Evolutionary conservation across 2,329 filamentous ascomycete species (phyloP).

Genomic region (Tolypocladium ovalisporum): DNA sequence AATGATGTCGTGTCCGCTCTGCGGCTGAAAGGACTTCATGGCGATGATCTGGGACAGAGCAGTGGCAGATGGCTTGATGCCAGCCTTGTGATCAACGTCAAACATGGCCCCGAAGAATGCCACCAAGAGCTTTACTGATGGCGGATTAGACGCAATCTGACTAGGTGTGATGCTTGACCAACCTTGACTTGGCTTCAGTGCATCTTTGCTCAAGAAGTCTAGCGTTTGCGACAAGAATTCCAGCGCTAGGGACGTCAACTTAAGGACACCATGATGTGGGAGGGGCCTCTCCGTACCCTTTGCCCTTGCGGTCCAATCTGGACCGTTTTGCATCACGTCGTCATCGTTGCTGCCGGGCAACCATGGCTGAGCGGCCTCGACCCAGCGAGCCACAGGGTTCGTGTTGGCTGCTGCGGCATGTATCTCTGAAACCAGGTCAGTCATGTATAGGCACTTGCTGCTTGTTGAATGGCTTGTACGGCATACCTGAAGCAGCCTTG

Average conservation of each 20-base stretch:
- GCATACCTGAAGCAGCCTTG: conserved; percentile 32
- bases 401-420: conserved; percentile 30
- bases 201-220: conserved; percentile 31
- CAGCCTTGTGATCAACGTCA: conserved; percentile 47
- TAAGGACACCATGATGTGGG: not conserved
- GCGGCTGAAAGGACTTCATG: conserved; percentile 41
- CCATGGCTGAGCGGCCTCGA: conserved; percentile 43
- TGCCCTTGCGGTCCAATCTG: conserved; percentile 42
- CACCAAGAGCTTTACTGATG: conserved; percentile 32
- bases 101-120: conserved; percentile 49
- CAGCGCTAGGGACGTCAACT: conserved; percentile 27
- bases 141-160: not conserved
- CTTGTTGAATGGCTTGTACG: accelerated
- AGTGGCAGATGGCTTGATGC: conserved; percentile 41
- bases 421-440: conserved; percentile 24
- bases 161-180: conserved; percentile 1
- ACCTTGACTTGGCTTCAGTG: conserved; percentile 41
- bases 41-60: conserved; percentile 36
- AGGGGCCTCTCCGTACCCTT: conserved; percentile 25
- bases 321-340: conserved; percentile 24
- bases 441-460: conserved; percentile 2
- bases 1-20: conserved; percentile 37
- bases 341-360: conserved; percentile 32
- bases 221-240: conserved; percentile 46
- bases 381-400: conserved; percentile 41